These are phyloP conservation scores for Kregervanrija pseudodelftensis DNA, from an alignment of 805 yeast genomes.

Conservation along the genomic window DNA sequence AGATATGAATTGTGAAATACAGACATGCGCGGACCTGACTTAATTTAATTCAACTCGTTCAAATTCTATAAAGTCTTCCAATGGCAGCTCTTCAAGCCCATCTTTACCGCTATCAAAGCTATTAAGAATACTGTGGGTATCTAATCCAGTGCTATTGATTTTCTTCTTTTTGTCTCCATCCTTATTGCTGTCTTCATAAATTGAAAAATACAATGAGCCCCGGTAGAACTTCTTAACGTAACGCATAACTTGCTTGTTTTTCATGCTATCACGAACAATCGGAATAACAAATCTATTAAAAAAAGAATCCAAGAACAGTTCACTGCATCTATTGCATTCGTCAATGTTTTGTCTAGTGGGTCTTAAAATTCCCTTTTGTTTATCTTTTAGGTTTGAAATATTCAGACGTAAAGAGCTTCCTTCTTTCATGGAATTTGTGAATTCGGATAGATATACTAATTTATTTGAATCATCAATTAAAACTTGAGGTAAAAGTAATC, in stretches of 20 bases:
- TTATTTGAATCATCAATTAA: conserved; percentile 1
- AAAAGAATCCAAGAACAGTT: conserved; percentile 4
- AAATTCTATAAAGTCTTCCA: too few relatives aligned
- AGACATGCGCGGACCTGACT: too few relatives aligned
- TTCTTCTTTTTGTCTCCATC: too few relatives aligned
- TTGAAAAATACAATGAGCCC: too few relatives aligned
- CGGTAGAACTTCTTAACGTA: too few relatives aligned
- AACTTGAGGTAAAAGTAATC: conserved; percentile 7
- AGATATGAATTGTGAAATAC: too few relatives aligned
- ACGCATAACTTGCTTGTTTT: background rate
- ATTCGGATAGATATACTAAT: conserved; percentile 6
- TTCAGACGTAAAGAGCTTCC: conserved; percentile 1
- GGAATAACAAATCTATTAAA: conserved; percentile 2
- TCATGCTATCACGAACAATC: conserved; percentile 1
- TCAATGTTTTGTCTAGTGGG: conserved; percentile 3
- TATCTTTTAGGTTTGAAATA: background rate
- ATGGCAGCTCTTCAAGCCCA: too few relatives aligned
- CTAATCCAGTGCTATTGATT: too few relatives aligned
- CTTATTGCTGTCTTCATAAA: too few relatives aligned
- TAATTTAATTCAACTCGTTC: too few relatives aligned
- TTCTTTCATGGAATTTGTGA: background rate
- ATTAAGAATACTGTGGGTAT: too few relatives aligned
- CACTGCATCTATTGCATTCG: conserved; percentile 6
- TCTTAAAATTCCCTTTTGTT: conserved; percentile 6
- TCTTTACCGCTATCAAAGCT: too few relatives aligned